phyloP scores from a whole-genome alignment of 225 moss, liverwort and hornwort genomes.

The Asterella californica region DNA sequence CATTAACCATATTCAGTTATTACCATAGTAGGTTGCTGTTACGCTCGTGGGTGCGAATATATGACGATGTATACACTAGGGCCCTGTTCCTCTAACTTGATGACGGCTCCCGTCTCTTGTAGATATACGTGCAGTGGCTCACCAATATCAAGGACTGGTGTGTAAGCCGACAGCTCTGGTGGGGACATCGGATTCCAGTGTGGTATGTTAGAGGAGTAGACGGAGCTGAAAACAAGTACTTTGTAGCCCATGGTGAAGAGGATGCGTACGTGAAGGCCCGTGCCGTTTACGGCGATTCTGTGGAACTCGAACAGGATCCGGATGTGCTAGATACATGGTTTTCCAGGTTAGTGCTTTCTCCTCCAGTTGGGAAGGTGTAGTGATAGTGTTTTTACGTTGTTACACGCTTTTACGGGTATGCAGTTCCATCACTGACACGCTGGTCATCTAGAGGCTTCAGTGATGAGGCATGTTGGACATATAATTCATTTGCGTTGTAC shows the following conservation, averaged over 20 bases:
- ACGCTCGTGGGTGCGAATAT: background rate
- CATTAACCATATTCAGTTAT: background rate
- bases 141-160: constrained; percentile 95
- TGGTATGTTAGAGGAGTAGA: constrained; percentile 77
- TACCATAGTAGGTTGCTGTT: background rate
- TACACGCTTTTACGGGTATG: background rate
- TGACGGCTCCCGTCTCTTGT: constrained; percentile 18
- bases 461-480: background rate
- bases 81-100: background rate
- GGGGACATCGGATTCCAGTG: constrained; percentile 88
- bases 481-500: background rate
- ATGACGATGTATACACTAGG: background rate
- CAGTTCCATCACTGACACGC: background rate
- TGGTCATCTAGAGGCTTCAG: background rate
- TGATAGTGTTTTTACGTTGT: background rate
- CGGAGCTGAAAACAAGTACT: constrained; percentile 59
- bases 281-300: constrained; percentile 52
- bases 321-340: constrained; percentile 98
- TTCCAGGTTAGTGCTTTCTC: constrained; percentile 53
- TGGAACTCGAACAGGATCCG: constrained; percentile 71
- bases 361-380: background rate
- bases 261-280: constrained; percentile 62
- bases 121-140: constrained; percentile 88
- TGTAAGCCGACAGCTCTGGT: constrained; percentile 93
- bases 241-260: constrained; percentile 66